phyloP scores from a whole-genome alignment of 306 rosid genomes.

The Neltuma alba region DNA sequence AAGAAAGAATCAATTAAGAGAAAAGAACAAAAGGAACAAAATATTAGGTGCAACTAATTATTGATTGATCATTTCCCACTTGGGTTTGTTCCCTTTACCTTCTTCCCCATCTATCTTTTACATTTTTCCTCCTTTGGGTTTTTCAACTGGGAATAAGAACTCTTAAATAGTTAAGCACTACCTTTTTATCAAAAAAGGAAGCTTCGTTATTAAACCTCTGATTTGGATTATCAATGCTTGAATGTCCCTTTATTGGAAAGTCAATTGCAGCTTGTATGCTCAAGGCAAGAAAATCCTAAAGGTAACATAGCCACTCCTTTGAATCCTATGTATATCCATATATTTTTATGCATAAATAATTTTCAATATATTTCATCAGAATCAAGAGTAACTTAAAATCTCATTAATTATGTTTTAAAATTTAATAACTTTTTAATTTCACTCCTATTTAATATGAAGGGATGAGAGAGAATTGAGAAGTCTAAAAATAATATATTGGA shows the following conservation, averaged over 20 bases:
- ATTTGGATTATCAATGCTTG: slow-evolving; percentile 4
- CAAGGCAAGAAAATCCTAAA: not conserved
- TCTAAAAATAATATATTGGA: too few species aligned
- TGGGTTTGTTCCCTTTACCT: not conserved
- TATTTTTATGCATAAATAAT: too few species aligned
- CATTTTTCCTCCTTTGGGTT: not conserved
- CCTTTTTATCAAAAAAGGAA: not conserved
- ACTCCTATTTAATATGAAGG: too few species aligned
- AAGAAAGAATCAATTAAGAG: not conserved
- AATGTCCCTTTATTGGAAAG: not conserved
- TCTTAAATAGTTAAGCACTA: not conserved
- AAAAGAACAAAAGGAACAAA: not conserved
- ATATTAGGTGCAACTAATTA: slow-evolving; percentile 8
- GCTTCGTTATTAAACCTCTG: not conserved
- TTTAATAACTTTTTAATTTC: too few species aligned
- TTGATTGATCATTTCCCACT: not conserved
- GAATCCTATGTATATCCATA: too few species aligned
- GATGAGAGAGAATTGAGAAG: too few species aligned
- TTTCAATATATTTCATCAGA: too few species aligned
- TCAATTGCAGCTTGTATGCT: not conserved
- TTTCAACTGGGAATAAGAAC: not conserved
- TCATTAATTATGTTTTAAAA: too few species aligned
- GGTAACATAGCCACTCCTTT: too few species aligned
- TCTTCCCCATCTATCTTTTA: not conserved
- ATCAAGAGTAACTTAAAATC: too few species aligned